Percentiles rank a stretch among this genome's conserved stretches.
These are phyloP conservation scores for Periconia sp. DNA, from an alignment of 2,329 filamentous ascomycete species.

Conservation along the genomic window DNA sequence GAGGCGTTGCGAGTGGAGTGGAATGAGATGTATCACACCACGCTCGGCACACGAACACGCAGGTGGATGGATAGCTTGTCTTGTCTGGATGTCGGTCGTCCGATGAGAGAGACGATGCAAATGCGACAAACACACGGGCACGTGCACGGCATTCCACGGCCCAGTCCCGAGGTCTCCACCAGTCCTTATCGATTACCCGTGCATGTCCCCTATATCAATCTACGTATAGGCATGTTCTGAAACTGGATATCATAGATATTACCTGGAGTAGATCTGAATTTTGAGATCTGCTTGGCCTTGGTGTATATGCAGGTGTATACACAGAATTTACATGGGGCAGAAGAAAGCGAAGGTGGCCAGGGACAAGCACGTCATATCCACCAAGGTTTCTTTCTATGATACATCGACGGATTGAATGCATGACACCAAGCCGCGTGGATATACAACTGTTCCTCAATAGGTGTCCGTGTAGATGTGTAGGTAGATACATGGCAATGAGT, in stretches of 20 bases:
- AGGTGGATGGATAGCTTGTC: background rate
- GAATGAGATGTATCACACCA: slow-evolving; percentile 31
- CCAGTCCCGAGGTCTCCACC: background rate
- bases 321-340: too few species aligned
- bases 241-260: too few species aligned
- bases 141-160: background rate
- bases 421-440: background rate
- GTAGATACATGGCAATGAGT: background rate
- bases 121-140: slow-evolving; percentile 6
- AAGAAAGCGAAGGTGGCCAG: too few species aligned
- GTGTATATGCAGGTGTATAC: too few species aligned
- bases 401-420: background rate
- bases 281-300: too few species aligned
- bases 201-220: too few species aligned
- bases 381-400: too few species aligned
- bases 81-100: too few species aligned
- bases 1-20: background rate
- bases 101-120: slow-evolving; percentile 10
- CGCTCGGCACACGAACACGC: slow-evolving; percentile 24
- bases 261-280: too few species aligned
- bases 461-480: background rate
- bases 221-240: too few species aligned
- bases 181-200: too few species aligned
- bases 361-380: too few species aligned
- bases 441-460: background rate